Conservation (phyloP, 305 asterid genomes). For the Coffea humblotiana region DNA sequence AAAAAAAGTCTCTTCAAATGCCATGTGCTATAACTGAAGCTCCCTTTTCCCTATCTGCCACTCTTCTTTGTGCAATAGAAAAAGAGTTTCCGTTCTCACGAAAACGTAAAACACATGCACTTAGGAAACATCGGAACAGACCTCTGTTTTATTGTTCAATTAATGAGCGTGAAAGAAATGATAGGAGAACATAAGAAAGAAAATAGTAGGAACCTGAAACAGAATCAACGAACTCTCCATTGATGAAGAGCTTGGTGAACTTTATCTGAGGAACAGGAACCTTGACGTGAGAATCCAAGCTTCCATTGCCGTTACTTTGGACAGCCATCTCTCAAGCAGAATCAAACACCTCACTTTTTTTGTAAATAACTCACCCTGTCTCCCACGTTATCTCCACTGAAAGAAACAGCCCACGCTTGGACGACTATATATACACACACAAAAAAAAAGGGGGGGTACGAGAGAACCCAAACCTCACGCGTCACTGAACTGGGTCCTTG, state of each 20-base stretch:
- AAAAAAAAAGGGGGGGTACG: background rate
- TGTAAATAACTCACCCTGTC: background rate
- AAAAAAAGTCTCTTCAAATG: background rate
- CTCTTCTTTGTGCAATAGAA: background rate
- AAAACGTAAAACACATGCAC: too few species aligned
- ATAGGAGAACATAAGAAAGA: too few species aligned
- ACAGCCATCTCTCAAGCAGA: conserved; percentile 19
- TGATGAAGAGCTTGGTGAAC: conserved; percentile 41
- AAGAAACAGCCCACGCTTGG: background rate
- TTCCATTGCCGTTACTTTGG: conserved; percentile 26
- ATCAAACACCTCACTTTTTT: background rate
- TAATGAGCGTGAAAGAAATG: background rate
- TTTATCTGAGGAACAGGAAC: conserved; percentile 32
- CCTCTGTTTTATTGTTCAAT: background rate
- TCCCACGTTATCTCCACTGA: background rate
- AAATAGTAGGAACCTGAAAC: conserved; percentile 24
- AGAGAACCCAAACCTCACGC: background rate
- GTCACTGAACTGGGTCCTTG: background rate
- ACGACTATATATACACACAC: background rate
- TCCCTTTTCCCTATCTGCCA: background rate
- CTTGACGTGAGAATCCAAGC: conserved; percentile 4
- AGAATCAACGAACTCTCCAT: conserved; percentile 37
- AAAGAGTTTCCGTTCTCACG: background rate
- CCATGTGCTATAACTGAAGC: background rate
- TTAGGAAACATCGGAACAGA: background rate